Evolutionary conservation across 2,329 filamentous ascomycete genomes (phyloP).

Genomic region (Diaporthe eres): DNA sequence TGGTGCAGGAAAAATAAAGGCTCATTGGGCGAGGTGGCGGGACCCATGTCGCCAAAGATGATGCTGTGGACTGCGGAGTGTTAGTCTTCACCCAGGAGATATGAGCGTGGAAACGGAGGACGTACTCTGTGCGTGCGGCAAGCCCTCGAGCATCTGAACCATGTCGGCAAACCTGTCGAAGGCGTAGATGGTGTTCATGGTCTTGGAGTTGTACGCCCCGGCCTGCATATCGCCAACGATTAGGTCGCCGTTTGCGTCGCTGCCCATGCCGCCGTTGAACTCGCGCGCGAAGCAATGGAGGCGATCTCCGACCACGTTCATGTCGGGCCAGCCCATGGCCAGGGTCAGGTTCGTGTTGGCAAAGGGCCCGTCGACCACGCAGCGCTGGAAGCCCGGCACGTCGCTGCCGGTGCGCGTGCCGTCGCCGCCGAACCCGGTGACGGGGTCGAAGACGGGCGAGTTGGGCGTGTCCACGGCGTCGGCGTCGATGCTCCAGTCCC

Average conservation of each 20-base stretch:
- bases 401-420: conserved; percentile 1
- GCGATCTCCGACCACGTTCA: neutral
- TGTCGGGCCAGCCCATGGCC: conserved; percentile 11
- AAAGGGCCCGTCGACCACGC: conserved; percentile 14
- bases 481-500: conserved; percentile 21
- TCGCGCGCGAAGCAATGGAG: conserved; percentile 19
- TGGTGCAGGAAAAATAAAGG: conserved; percentile 2
- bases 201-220: neutral
- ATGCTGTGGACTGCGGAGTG: neutral
- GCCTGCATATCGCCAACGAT: conserved; percentile 2
- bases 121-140: conserved; percentile 4
- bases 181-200: neutral
- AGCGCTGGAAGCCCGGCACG: neutral
- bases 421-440: neutral
- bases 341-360: conserved; percentile 15
- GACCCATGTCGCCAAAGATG: neutral
- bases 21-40: conserved; percentile 5
- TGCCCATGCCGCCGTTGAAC: neutral
- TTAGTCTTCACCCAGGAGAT: neutral
- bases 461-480: neutral
- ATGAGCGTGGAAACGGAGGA: too few species aligned
- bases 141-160: neutral
- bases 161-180: neutral
- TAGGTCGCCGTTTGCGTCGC: neutral
- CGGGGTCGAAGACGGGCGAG: conserved; percentile 8